Evolutionary conservation across 2,329 filamentous ascomycete species (phyloP).

Genomic region (Stenocarpella maydis): DNA sequence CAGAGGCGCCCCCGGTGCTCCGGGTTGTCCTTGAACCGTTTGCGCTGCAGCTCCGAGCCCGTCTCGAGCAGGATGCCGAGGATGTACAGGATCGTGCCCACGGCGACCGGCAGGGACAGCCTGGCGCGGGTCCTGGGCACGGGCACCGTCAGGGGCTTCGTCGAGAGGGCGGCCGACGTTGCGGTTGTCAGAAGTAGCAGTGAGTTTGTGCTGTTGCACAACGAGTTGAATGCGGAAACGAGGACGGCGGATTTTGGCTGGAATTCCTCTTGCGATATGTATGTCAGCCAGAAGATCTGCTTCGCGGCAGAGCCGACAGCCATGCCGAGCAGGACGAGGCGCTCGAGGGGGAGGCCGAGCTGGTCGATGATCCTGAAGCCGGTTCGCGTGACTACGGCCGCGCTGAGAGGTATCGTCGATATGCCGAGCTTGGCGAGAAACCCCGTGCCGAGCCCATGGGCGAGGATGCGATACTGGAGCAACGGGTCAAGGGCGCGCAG

Average conservation of each 20-base stretch:
- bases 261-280: constrained; percentile 60
- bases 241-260: constrained; percentile 49
- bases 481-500: constrained; percentile 47
- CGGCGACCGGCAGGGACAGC: constrained; percentile 48
- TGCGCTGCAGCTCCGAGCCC: constrained; percentile 64
- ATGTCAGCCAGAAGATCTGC: constrained; percentile 62
- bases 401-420: constrained; percentile 50
- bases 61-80: constrained; percentile 63
- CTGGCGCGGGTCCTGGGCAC: constrained; percentile 44
- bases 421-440: constrained; percentile 57
- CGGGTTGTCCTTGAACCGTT: constrained; percentile 48
- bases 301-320: constrained; percentile 60
- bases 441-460: constrained; percentile 50
- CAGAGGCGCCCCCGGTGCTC: constrained; percentile 50
- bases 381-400: constrained; percentile 46
- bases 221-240: constrained; percentile 60
- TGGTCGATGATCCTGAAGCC: constrained; percentile 36
- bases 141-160: constrained; percentile 37
- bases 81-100: constrained; percentile 59
- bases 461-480: constrained; percentile 46
- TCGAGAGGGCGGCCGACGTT: constrained; percentile 50
- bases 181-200: constrained; percentile 60
- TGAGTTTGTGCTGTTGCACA: constrained; percentile 63
- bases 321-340: constrained; percentile 61
- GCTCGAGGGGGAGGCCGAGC: constrained; percentile 58